A percentile compares a stretch with the other conserved stretches of the same genome.
Evolutionary conservation across 805 yeast species (phyloP).

Genomic region (Blastobotrys mokoenaii): DNA sequence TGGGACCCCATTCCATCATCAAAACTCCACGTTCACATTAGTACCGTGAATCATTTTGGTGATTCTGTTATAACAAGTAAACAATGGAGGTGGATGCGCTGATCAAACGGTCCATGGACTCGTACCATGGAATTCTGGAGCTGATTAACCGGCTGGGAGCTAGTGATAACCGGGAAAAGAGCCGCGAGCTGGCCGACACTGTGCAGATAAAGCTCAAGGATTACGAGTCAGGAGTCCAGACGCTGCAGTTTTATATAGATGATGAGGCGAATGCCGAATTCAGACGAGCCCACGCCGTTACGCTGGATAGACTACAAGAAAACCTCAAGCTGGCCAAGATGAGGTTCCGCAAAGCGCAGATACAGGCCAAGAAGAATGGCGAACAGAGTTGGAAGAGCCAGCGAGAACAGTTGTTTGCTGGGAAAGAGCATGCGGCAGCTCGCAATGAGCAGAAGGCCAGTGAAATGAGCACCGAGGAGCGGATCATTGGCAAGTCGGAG

Average conservation of each 20-base stretch:
- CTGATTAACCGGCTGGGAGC: constrained; percentile 10
- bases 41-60: background rate
- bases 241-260: constrained; percentile 6
- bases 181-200: constrained; percentile 16
- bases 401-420: constrained; percentile 16
- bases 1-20: background rate
- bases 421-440: background rate
- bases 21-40: background rate
- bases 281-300: constrained; percentile 8
- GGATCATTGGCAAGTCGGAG: constrained; percentile 17
- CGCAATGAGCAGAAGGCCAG: background rate
- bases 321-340: constrained; percentile 11
- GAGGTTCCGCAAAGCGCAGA: constrained; percentile 18
- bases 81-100: background rate
- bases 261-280: constrained; percentile 4
- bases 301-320: constrained; percentile 15
- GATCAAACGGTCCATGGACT: constrained; percentile 3
- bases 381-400: constrained; percentile 13
- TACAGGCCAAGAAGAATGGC: constrained; percentile 17
- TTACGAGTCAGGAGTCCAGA: constrained; percentile 11
- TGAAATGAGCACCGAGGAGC: constrained; percentile 15
- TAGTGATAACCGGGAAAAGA: constrained; percentile 7
- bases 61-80: background rate
- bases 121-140: constrained; percentile 13
- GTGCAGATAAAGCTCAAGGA: constrained; percentile 13